These are phyloP conservation scores for Pleurotus eryngii DNA, from an alignment of 768 basidiomycete genomes.

Conservation along the genomic window DNA sequence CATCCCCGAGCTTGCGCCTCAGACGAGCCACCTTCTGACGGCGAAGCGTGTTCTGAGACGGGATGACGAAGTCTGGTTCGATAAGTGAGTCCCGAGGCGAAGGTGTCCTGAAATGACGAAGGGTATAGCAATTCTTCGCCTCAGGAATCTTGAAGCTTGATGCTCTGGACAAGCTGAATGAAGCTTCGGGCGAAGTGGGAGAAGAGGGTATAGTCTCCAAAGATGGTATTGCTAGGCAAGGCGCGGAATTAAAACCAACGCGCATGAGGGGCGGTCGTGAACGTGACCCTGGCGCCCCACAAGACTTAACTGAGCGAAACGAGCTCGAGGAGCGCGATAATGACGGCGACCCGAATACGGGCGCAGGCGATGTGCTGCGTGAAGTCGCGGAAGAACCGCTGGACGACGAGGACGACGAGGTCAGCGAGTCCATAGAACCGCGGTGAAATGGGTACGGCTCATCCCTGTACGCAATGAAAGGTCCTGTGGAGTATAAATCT, in stretches of 20 bases:
- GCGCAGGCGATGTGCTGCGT: not conserved
- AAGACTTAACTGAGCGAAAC: constrained; percentile 15
- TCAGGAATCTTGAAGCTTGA: no score
- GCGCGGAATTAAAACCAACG: constrained; percentile 9
- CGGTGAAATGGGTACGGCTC: constrained; percentile 4
- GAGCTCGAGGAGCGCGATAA: constrained; percentile 15
- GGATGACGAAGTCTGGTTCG: constrained; percentile 34
- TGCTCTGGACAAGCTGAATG: no score
- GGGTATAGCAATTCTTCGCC: no score
- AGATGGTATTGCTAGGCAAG: constrained; percentile 15
- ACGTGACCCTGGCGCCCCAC: constrained; percentile 4
- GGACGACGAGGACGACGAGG: not conserved
- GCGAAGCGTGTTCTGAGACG: constrained; percentile 37
- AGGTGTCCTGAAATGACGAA: constrained; percentile 1
- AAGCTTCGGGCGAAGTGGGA: constrained; percentile 9
- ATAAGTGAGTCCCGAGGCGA: constrained; percentile 21
- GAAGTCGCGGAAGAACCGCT: not conserved
- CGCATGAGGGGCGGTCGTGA: constrained; percentile 16
- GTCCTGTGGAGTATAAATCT: not conserved
- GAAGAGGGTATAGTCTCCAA: constrained; percentile 29
- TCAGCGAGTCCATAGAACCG: constrained; percentile 4
- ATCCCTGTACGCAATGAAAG: not conserved
- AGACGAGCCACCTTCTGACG: constrained; percentile 64
- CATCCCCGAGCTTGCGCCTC: constrained; percentile 58
- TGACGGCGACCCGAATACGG: constrained; percentile 11